A percentile compares a stretch with the other conserved stretches of the same genome.
Conservation (phyloP, 2,329 filamentous ascomycete species). For the Colletotrichum salicis region DNA sequence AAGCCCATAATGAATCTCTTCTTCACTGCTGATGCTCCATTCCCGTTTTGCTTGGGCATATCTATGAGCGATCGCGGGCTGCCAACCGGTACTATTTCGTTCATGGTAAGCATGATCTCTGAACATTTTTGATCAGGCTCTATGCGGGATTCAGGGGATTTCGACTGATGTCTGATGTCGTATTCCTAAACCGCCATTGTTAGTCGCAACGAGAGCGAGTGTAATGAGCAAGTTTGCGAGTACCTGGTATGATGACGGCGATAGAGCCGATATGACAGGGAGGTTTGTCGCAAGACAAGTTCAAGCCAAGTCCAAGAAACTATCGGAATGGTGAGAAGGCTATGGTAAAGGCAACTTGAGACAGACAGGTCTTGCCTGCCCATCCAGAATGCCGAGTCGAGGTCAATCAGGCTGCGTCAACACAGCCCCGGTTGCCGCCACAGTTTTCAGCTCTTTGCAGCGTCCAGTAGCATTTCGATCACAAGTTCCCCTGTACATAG, state of each 20-base stretch:
- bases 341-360: background rate
- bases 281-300: background rate
- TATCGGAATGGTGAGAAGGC: background rate
- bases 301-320: background rate
- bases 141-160: background rate
- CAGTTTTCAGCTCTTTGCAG: background rate
- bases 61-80: background rate
- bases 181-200: background rate
- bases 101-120: background rate
- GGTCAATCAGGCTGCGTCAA: background rate
- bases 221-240: accelerated
- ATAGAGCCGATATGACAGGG: background rate
- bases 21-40: background rate
- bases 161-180: background rate
- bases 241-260: background rate
- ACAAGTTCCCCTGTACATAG: background rate
- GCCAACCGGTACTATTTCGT: background rate
- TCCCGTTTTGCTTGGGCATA: background rate
- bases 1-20: background rate
- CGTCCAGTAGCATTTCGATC: background rate
- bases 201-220: background rate
- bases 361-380: background rate
- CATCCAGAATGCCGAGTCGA: background rate
- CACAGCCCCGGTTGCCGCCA: background rate
- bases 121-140: background rate